These are phyloP conservation scores for Tylopilus subfusipes DNA, from an alignment of 768 basidiomycete genomes.

Conservation along the genomic window DNA sequence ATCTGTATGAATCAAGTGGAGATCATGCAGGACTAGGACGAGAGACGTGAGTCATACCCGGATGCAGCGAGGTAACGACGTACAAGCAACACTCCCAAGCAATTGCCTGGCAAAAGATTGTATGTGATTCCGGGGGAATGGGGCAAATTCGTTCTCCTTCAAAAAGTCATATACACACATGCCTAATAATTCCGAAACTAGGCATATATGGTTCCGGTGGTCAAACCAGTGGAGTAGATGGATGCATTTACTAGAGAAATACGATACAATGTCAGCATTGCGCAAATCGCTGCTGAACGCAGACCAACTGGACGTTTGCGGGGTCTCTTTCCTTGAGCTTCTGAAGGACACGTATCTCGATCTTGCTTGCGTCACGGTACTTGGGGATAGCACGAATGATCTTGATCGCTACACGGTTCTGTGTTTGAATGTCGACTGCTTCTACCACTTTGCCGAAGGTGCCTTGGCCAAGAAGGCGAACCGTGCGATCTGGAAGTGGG, in stretches of 20 bases:
- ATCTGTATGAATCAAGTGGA: constrained; percentile 94
- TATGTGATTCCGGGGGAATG: constrained; percentile 95
- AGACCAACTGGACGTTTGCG: constrained; percentile 76
- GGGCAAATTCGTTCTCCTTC: constrained; percentile 95
- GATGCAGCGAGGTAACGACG: constrained; percentile 32
- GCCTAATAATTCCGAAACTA: constrained; percentile 92
- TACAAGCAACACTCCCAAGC: constrained; percentile 91
- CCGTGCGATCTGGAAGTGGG: constrained; percentile 72
- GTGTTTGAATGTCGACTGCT: constrained; percentile 74
- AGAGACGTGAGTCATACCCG: not conserved
- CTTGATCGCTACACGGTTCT: constrained; percentile 89
- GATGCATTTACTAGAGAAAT: constrained; percentile 82
- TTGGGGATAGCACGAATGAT: constrained; percentile 98
- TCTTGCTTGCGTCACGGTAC: constrained; percentile 98
- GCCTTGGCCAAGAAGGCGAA: constrained; percentile 89
- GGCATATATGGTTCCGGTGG: constrained; percentile 94
- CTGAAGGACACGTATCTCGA: constrained; percentile 93
- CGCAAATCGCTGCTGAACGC: constrained; percentile 7
- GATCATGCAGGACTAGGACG: constrained; percentile 77
- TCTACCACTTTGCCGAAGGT: constrained; percentile 99
- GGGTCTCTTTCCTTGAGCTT: constrained; percentile 89
- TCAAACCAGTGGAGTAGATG: constrained; percentile 94
- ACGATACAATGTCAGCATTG: constrained; percentile 17
- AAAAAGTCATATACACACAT: constrained; percentile 99
- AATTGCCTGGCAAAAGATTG: constrained; percentile 93